Evolutionary conservation across 2,329 filamentous ascomycete species (phyloP), one percentile per base, ranked within the genome.

Genomic region (Whalleya microplaca): DNA sequence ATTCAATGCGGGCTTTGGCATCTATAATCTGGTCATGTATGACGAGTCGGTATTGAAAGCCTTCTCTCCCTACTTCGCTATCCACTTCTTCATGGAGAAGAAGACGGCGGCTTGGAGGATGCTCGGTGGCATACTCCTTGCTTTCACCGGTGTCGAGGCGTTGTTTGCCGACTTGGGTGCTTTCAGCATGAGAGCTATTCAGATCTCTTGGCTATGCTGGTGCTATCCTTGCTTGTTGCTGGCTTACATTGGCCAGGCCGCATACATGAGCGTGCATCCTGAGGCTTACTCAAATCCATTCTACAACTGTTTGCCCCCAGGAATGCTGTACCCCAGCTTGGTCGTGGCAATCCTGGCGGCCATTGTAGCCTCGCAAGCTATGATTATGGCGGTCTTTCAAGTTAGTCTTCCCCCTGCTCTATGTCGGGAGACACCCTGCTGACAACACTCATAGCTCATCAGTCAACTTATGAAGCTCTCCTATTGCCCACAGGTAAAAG

Each of bases 121-220:
- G 56, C 77, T 91, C 1, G 87, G 86, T n/a, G 89, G 90, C 3
- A 83, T 92, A 19, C 72, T 93, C 2, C 80, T 93, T 9, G 83
- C 86, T 2, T 92, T 93, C 66, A 92, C 90, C 1, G 89, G 87
- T 18, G 87, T 90, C n/a, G 90, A 92, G 69, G 88, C 89, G 1
- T 77, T 93, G 1, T 93, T 92, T 67, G 89, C 90, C 2, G 89
- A 93, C 65, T 77, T 93, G 6, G 90, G 89, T 32, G 90, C 90
- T 20, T 93, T 93, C 71, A 84, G 82, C 70, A 80, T 83, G 64
- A 76, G 81, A 42, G 88, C 90, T 0, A 85, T 93, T 49, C 89
- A 91, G 68, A 77, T 92, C 16, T 88, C 83, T 43, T 93, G 90
- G 90, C 75, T 92, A 3, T 77, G 79, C 49, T 86, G 85, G 63